Conservation (phyloP, 805 yeast species). For the Kluyveromyces dobzhanskii region DNA sequence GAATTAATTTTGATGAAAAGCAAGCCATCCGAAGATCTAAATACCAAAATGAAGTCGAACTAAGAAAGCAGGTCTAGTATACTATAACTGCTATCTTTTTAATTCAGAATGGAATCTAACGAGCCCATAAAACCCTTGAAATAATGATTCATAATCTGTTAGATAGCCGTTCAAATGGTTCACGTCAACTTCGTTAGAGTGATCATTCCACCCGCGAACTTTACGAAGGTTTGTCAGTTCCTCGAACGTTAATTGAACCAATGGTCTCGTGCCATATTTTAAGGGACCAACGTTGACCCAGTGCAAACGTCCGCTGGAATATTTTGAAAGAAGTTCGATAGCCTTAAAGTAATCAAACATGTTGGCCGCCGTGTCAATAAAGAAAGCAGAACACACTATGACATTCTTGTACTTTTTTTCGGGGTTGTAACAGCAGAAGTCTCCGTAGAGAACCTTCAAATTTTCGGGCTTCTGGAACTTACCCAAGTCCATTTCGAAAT, state of each 20-base stretch:
- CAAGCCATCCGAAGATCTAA: no score
- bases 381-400: constrained; percentile 61
- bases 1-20: background rate
- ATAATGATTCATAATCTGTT: constrained; percentile 56
- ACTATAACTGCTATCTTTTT: background rate
- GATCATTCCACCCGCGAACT: constrained; percentile 55
- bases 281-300: constrained; percentile 95
- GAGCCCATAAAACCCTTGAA: constrained; percentile 74
- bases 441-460: constrained; percentile 44
- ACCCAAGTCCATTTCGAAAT: constrained; percentile 21
- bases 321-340: constrained; percentile 39
- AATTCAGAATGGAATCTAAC: constrained; percentile 30
- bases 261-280: constrained; percentile 81
- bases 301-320: constrained; percentile 36
- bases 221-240: constrained; percentile 51
- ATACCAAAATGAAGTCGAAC: no score
- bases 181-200: constrained; percentile 25
- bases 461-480: constrained; percentile 36
- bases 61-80: no score
- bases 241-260: constrained; percentile 63
- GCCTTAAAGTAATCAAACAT: constrained; percentile 65
- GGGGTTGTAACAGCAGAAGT: constrained; percentile 49
- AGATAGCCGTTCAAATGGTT: constrained; percentile 49
- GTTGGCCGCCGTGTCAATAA: constrained; percentile 90
- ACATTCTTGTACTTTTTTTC: constrained; percentile 35